Percentiles rank a stretch among this genome's conserved stretches.
Conservation (phyloP, 1,139 yeast genomes). For the Saccharomyces uvarum region DNA sequence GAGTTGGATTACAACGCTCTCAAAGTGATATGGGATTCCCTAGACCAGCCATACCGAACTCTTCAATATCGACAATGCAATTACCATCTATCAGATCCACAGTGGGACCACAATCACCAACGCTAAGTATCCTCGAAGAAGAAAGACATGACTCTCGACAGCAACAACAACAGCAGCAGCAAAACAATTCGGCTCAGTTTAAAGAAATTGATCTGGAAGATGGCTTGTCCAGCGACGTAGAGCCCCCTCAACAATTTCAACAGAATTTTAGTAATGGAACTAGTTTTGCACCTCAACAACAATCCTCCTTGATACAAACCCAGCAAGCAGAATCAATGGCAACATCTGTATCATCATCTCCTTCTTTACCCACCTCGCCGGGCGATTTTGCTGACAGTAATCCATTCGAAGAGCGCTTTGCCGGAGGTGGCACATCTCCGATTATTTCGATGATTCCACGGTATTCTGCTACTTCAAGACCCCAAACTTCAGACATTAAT, state of each 20-base stretch:
- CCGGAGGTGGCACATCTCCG: slow-evolving; percentile 27
- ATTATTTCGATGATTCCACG: slow-evolving; percentile 27
- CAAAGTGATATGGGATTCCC: slow-evolving; percentile 28
- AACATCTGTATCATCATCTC: slow-evolving; percentile 26
- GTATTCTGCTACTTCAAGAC: slow-evolving; percentile 22
- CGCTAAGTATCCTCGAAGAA: slow-evolving; percentile 7
- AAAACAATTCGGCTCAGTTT: slow-evolving; percentile 13
- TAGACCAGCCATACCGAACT: slow-evolving; percentile 21
- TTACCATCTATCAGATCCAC: slow-evolving; percentile 18
- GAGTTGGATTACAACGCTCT: slow-evolving; percentile 20
- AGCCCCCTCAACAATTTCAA: slow-evolving; percentile 16
- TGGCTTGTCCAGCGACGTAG: slow-evolving; percentile 37
- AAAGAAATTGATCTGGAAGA: slow-evolving; percentile 34
- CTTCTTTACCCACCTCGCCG: slow-evolving; percentile 34
- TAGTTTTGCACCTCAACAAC: slow-evolving; percentile 4
- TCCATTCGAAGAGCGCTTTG: slow-evolving; percentile 27
- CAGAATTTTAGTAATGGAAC: slow-evolving; percentile 1
- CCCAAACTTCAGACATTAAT: slow-evolving; percentile 28
- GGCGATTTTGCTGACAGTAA: slow-evolving; percentile 31
- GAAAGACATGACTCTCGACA: slow-evolving; percentile 8
- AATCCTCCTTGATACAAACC: slow-evolving; percentile 2
- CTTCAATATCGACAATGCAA: slow-evolving; percentile 20
- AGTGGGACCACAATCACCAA: slow-evolving; percentile 14
- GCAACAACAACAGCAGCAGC: slow-evolving; percentile 10
- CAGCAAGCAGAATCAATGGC: slow-evolving; percentile 11